Evolutionary conservation across 1,284 basidiomycete species (phyloP).

Genomic region (Sporisorium scitamineum): DNA sequence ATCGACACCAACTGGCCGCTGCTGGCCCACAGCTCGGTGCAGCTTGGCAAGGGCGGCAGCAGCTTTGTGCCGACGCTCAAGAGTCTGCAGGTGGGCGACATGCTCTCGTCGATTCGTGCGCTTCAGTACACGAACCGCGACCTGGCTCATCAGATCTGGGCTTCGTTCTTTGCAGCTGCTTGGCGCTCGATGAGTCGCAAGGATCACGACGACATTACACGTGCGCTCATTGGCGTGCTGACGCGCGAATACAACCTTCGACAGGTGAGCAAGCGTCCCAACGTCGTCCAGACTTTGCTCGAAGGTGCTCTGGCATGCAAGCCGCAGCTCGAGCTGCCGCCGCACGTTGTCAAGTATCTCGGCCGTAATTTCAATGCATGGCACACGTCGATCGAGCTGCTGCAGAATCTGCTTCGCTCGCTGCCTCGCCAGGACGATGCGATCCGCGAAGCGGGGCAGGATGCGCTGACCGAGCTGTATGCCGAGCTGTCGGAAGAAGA

Average conservation of each 20-base stretch:
- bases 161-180: slow-evolving; percentile 87
- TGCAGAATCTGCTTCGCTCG: slow-evolving; percentile 80
- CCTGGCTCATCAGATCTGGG: slow-evolving; percentile 86
- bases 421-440: slow-evolving; percentile 77
- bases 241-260: slow-evolving; percentile 93
- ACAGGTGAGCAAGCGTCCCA: slow-evolving; percentile 91
- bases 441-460: slow-evolving; percentile 85
- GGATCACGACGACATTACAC: slow-evolving; percentile 89
- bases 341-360: slow-evolving; percentile 94
- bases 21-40: slow-evolving; percentile 30
- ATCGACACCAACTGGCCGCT: slow-evolving; percentile 58
- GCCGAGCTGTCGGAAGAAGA: slow-evolving; percentile 97
- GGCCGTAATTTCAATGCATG: slow-evolving; percentile 96
- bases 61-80: slow-evolving; percentile 47
- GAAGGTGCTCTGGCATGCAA: slow-evolving; percentile 85
- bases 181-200: slow-evolving; percentile 88
- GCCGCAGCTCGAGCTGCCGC: slow-evolving; percentile 88
- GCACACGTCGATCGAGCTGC: slow-evolving; percentile 89
- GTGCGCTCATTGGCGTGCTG: slow-evolving; percentile 88
- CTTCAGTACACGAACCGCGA: slow-evolving; percentile 84
- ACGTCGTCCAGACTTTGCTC: slow-evolving; percentile 91
- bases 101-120: slow-evolving; percentile 78
- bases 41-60: slow-evolving; percentile 43
- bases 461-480: slow-evolving; percentile 93
- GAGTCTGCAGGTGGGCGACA: slow-evolving; percentile 47